Percentiles rank a stretch among this genome's conserved stretches.
These are phyloP conservation scores for Basipetospora chlamydospora DNA, from an alignment of 2,329 filamentous ascomycete genomes.

Conservation along the genomic window DNA sequence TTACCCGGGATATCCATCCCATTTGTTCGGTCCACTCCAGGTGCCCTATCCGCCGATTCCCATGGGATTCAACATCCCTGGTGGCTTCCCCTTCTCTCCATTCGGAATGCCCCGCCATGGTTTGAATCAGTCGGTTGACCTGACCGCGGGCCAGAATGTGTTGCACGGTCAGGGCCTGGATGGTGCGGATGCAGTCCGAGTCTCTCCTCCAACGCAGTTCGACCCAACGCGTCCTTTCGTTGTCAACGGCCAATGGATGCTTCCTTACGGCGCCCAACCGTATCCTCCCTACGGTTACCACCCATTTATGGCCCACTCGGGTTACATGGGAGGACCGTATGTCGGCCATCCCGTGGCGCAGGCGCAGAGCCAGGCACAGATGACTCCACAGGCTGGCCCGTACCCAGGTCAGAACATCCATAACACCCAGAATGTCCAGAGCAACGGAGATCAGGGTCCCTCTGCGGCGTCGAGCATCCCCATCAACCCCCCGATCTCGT, in stretches of 20 bases:
- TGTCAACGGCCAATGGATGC: slow-evolving; percentile 29
- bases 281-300: slow-evolving; percentile 16
- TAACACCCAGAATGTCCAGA: background rate
- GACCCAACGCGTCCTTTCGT: slow-evolving; percentile 30
- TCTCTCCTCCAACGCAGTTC: slow-evolving; percentile 28
- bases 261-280: slow-evolving; percentile 15
- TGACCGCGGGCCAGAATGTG: background rate
- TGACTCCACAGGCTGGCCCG: background rate
- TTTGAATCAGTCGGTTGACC: background rate
- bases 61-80: slow-evolving; percentile 5
- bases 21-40: slow-evolving; percentile 1
- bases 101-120: background rate
- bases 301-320: slow-evolving; percentile 8
- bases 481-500: slow-evolving; percentile 33
- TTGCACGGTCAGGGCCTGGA: slow-evolving; percentile 4
- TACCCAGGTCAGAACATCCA: background rate
- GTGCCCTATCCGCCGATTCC: slow-evolving; percentile 5
- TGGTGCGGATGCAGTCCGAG: slow-evolving; percentile 10
- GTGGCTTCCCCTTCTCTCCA: slow-evolving; percentile 12
- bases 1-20: slow-evolving; percentile 3
- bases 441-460: background rate
- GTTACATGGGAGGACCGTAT: slow-evolving; percentile 2
- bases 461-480: slow-evolving; percentile 9
- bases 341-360: background rate
- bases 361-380: background rate